A percentile compares a stretch with the other conserved stretches of the same genome.
Evolutionary conservation across 1,139 yeast species (phyloP).

Genomic region (Candida tetrigidarum): DNA sequence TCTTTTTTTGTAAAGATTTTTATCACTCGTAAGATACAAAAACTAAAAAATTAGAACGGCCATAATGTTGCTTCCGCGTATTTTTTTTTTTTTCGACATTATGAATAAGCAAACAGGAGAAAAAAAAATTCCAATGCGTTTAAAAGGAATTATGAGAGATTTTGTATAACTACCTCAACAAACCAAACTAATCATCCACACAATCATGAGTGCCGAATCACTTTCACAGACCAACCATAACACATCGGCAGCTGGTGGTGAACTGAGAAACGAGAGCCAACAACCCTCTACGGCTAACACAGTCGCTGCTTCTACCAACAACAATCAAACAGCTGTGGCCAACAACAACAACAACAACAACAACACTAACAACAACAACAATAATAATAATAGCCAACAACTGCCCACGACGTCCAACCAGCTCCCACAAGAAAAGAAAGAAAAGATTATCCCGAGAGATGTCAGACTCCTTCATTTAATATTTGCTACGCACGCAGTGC

Average conservation of each 20-base stretch:
- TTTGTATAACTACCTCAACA: background rate
- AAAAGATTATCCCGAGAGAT: constrained; percentile 72
- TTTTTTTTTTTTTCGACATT: background rate
- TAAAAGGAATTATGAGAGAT: background rate
- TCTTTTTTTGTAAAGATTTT: background rate
- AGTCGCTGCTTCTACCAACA: background rate
- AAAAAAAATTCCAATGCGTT: constrained; percentile 4
- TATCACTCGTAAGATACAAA: background rate
- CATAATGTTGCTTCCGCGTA: too few relatives aligned
- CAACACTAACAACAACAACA: constrained; percentile 6
- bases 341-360: constrained; percentile 1
- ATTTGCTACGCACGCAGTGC: constrained; percentile 92
- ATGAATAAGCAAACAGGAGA: background rate
- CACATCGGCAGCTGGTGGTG: background rate
- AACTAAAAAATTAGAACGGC: too few relatives aligned
- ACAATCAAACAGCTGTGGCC: constrained; percentile 1
- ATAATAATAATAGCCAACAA: constrained; percentile 5
- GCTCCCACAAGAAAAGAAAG: constrained; percentile 17
- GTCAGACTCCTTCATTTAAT: constrained; percentile 88
- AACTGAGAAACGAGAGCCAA: background rate
- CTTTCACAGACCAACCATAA: background rate
- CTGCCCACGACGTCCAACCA: constrained; percentile 4
- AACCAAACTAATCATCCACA: background rate
- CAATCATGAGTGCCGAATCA: constrained; percentile 9
- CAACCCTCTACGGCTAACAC: constrained; percentile 4